These are phyloP conservation scores for Pyracantha coccinea DNA, from an alignment of 331 rosid species.

Conservation along the genomic window DNA sequence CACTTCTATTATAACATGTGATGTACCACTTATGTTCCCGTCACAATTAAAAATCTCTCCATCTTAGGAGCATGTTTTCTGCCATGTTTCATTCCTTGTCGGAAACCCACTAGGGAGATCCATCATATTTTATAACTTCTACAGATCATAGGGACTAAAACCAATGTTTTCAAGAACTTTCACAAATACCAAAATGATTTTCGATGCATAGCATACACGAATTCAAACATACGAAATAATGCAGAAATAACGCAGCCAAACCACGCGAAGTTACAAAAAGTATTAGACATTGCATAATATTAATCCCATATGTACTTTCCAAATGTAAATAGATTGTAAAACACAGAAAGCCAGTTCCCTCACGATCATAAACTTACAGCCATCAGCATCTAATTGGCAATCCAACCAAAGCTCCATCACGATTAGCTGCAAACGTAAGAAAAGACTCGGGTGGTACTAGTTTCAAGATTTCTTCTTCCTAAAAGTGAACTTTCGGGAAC, in stretches of 20 bases:
- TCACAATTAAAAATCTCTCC: too few species aligned
- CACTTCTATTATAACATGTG: too few species aligned
- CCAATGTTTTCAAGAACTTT: not conserved
- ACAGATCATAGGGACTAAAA: too few species aligned
- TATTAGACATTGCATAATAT: not conserved
- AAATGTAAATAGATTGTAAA: conserved; percentile 17
- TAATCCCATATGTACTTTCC: conserved; percentile 3
- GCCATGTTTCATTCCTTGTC: not conserved
- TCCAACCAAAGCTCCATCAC: conserved; percentile 34
- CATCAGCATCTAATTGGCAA: conserved; percentile 29
- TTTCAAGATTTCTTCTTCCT: conserved; percentile 44
- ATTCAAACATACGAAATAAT: not conserved
- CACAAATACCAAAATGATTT: not conserved
- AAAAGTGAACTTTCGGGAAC: conserved; percentile 29
- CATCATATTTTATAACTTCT: too few species aligned
- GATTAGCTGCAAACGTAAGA: conserved; percentile 33
- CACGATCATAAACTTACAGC: conserved; percentile 29
- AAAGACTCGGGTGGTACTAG: conserved; percentile 31
- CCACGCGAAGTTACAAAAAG: not conserved
- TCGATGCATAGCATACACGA: too few species aligned
- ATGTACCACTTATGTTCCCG: too few species aligned
- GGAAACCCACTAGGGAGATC: too few species aligned
- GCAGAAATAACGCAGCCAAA: not conserved
- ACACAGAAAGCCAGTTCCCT: conserved; percentile 28
- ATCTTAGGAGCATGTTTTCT: not conserved